Base-by-base conservation (phyloP, 1,284 basidiomycete species). In the Rhizopogon hawkerae region DNA sequence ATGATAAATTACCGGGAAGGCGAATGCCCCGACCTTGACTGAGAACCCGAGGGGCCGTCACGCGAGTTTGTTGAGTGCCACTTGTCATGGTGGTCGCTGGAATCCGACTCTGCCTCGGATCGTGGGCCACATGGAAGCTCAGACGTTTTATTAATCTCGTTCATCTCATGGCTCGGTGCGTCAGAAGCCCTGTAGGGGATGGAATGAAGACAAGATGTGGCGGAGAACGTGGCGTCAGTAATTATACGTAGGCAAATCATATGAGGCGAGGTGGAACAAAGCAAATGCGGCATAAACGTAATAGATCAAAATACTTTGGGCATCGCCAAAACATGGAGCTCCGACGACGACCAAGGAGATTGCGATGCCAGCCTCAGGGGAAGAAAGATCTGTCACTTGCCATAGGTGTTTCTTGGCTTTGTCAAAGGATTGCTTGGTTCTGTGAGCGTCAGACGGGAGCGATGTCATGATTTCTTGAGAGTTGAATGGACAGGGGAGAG, bases 371-470 rank as follows among this genome's bases (percentile, higher is more conserved):
- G 29, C 29, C 16, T 31, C 16, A 14, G 29, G 13, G n/a, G 23
- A 21, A 31, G 4, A 16, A 35, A 38, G 46, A 1, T 38, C n/a
- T 29, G 50, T 39, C 42, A 67, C 63, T 68, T 56, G 55, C 63
- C 63, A 64, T 52, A 64, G 23, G 37, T 64, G 63, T 43, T 64
- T 64, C 61, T 68, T 64, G 23, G 66, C 66, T 50, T 68, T 64
- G 63, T 66, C 53, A 26, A 66, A 64, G 35, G 62, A 57, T 38
- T 68, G 66, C 33, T 67, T 64, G 45, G 54, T 9, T 38, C 56
- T 60, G 35, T 47, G 47, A 14, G 47, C 21, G 26, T 42, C 26
- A 46, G 65, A 56, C 14, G 60, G 38, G 41, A 55, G 35, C 41
- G 62, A 67, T 26, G 64, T 52, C 63, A 64, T 64, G 34, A 41